Evolutionary conservation across 2,329 filamentous ascomycete genomes (phyloP), one percentile per base, ranked within the genome.

Genomic region (Epichloe bromicola): DNA sequence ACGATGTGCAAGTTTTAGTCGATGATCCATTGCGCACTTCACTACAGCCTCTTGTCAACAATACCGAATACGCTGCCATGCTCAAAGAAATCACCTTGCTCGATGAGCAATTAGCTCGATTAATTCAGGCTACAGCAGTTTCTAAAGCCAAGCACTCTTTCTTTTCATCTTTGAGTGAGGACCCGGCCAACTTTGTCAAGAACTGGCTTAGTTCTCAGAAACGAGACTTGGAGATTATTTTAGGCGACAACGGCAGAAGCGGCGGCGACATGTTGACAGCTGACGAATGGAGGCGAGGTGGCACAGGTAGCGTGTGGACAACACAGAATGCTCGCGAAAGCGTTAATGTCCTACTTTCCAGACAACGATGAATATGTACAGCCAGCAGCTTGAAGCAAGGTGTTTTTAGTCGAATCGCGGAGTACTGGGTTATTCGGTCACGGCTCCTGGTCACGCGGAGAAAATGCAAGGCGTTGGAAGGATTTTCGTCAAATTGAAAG

Each of bases 141-240:
- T 88, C 86, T 26, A 95, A 95, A 64, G 87, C 88, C 23, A 95
- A 95, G 65, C 88, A 95, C 65, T 80, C 83, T 15, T 98, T 98
- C 72, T 85, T 93, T 67, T 82, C 79, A 6, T 80, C 82, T 5
- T 74, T 97, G 56, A 80, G 82, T 53, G 80, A 85, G 56, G 89
- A 96, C 59, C 93, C 93, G 0, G 84, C 86, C 15, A 80, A 78
- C 12, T 97, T 97, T 61, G 76, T 96, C 54, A 82, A 80, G 56
- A 82, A 86, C 61, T 98, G 93, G 93, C 75, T 95, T 49, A 88
- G 83, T 61, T 91, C 85, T 15, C 93, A 98, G 71, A 89, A 89
- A 69, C 78, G 90, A 46, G 91, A 97, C 65, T 73, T 96, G 37
- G 89, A 95, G 62, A 82, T 93, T 6, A 84, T 96, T 46, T 76